Evolutionary conservation across 371 early-diverging fungal genomes (phyloP).

Genomic region (Apophysomyces ossiformis): DNA sequence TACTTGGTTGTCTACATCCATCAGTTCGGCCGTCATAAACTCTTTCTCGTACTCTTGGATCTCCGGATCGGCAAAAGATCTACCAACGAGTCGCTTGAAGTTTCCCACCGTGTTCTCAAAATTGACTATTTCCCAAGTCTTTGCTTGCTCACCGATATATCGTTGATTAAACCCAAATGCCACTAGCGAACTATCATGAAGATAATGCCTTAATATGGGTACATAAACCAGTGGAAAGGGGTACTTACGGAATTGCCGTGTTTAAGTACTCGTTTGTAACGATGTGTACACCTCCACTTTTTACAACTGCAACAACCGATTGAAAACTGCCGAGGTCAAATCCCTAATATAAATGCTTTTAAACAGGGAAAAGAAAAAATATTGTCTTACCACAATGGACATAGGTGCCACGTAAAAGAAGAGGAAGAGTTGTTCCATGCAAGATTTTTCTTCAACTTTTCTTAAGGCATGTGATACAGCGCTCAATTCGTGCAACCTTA

Average conservation of each 20-base stretch:
- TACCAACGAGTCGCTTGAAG: constrained; percentile 94
- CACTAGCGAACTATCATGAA: constrained; percentile 68
- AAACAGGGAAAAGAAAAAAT: too few relatives aligned
- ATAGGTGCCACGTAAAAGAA: too few relatives aligned
- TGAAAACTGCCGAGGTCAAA: constrained; percentile 95
- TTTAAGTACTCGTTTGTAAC: constrained; percentile 94
- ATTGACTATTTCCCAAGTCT: constrained; percentile 90
- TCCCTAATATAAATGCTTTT: constrained; percentile 48
- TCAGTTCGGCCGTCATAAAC: constrained; percentile 78
- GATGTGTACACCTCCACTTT: constrained; percentile 96
- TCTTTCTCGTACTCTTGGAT: constrained; percentile 78
- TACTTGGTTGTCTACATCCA: constrained; percentile 79
- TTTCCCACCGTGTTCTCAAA: constrained; percentile 92
- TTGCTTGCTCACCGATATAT: constrained; percentile 92
- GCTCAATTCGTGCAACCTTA: too few relatives aligned
- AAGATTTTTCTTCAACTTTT: too few relatives aligned
- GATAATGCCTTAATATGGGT: background rate
- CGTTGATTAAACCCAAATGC: constrained; percentile 94
- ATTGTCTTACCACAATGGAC: too few relatives aligned
- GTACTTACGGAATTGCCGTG: constrained; percentile 88
- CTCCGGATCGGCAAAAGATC: constrained; percentile 87
- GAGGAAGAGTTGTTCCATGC: too few relatives aligned
- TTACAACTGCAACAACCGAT: constrained; percentile 92
- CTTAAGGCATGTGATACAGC: too few relatives aligned
- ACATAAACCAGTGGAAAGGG: background rate